These are phyloP conservation scores for Colletotrichum navitas DNA, from an alignment of 2,329 filamentous ascomycete genomes.

Conservation along the genomic window DNA sequence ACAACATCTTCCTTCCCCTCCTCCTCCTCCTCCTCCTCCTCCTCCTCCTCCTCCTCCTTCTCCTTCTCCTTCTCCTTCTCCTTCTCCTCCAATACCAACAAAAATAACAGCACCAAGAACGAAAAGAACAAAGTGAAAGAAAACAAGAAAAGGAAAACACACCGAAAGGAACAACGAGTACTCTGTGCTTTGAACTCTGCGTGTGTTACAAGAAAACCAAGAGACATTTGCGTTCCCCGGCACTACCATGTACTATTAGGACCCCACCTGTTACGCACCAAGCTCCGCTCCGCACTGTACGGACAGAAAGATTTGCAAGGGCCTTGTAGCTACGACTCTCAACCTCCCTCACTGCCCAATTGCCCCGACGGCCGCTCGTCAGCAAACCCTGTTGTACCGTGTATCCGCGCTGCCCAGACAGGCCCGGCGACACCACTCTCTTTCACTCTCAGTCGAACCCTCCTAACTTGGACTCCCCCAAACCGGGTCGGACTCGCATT, in stretches of 20 bases:
- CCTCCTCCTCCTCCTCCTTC: not conserved
- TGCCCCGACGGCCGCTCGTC: constrained; percentile 35
- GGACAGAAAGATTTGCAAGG: constrained; percentile 14
- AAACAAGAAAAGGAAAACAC: not conserved
- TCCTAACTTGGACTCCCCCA: constrained; percentile 11
- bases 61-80: not conserved
- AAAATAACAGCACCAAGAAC: not conserved
- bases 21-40: not conserved
- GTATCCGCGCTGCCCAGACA: constrained; percentile 35
- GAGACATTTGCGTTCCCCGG: constrained; percentile 30
- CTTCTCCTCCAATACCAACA: not conserved
- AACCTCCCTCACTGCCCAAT: constrained; percentile 27
- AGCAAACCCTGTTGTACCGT: constrained; percentile 36
- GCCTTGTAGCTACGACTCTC: constrained; percentile 9
- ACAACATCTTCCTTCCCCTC: not conserved
- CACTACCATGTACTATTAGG: constrained; percentile 29
- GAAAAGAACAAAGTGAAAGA: not conserved
- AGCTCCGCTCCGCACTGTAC: constrained; percentile 18
- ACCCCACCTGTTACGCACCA: constrained; percentile 25
- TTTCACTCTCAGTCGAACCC: not conserved
- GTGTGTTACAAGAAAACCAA: constrained; percentile 9
- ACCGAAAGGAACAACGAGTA: constrained; percentile 1
- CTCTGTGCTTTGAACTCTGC: not conserved
- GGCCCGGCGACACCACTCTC: constrained; percentile 20
- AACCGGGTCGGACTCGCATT: constrained; percentile 39